Evolutionary conservation across 164 flowering plant species (phyloP), one percentile per base, ranked within the genome.

Genomic region (Vitis amurensis): DNA sequence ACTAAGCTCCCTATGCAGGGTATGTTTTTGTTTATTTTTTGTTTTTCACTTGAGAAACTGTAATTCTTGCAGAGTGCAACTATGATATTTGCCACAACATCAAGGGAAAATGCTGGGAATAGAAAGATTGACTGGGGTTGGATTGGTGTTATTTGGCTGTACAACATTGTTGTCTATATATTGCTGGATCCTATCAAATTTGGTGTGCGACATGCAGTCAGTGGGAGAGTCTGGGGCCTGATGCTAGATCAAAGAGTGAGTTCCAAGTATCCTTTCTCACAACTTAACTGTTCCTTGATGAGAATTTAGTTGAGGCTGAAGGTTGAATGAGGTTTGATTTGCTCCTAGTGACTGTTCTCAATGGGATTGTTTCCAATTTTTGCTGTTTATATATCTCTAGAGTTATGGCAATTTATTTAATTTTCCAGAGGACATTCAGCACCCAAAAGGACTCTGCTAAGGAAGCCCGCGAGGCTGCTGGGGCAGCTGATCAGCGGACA

Each of bases 401-500:
- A 23, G 27, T 23, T 23, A 0, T 23, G 27, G 2, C 27, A 23
- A 23, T 23, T 23, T 23, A 23, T 23, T 1, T 23, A 23, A 23
- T 52, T 30, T 16, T 23, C 12, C 82, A 92, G 92, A 89, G 86
- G 56, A 94, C 96, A 50, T 82, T 91, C 73, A 88, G 83, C 37
- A 80, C 59, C 65, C 70, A 83, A 64, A 90, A 83, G 75, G 86
- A 89, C 81, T 92, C 84, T 58, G 96, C 93, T 5, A 86, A 71
- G 70, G 94, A 83, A 86, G 91, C 77, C 50, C 80, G 96, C 0
- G 89, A 83, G 73, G 94, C 89, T 61, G 85, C 85, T 50, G 89
- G 94, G 96, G 96, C 91, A 47, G 63, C 80, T 19, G 89, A 80
- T 69, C 88, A 89, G 78, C 68, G 92, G 30, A 84, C 92, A 1